These are phyloP conservation scores for Carpinus viminea DNA, from an alignment of 306 rosid species.

Conservation along the genomic window DNA sequence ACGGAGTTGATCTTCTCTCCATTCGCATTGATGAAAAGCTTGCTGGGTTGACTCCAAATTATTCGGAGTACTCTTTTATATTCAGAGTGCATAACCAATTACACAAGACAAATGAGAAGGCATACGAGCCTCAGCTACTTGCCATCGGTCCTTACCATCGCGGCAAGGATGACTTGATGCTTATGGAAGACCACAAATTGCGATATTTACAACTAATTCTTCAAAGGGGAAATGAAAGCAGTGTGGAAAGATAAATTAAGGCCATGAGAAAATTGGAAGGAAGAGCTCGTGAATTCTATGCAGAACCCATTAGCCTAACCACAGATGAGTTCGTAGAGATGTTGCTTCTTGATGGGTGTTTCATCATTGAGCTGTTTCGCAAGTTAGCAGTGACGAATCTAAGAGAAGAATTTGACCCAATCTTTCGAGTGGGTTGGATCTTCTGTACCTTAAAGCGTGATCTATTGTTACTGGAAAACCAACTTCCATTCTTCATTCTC, in stretches of 20 bases:
- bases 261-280: neutral
- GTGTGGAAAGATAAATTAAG: neutral
- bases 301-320: neutral
- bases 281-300: neutral
- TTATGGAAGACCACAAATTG: neutral
- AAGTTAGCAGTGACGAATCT: accelerated
- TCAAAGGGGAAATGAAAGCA: neutral
- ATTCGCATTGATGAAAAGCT: too few relatives aligned
- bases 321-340: neutral
- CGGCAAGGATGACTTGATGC: neutral
- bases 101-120: neutral
- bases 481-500: neutral
- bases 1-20: neutral
- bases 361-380: neutral
- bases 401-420: neutral
- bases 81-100: neutral
- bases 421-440: neutral
- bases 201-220: neutral
- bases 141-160: neutral
- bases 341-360: neutral
- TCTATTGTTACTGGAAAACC: neutral
- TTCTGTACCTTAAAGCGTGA: accelerated
- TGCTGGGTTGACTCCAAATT: neutral
- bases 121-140: neutral
- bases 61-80: neutral